Evolutionary conservation across 805 yeast genomes (phyloP).

Genomic region (Dipodascus geniculatus): DNA sequence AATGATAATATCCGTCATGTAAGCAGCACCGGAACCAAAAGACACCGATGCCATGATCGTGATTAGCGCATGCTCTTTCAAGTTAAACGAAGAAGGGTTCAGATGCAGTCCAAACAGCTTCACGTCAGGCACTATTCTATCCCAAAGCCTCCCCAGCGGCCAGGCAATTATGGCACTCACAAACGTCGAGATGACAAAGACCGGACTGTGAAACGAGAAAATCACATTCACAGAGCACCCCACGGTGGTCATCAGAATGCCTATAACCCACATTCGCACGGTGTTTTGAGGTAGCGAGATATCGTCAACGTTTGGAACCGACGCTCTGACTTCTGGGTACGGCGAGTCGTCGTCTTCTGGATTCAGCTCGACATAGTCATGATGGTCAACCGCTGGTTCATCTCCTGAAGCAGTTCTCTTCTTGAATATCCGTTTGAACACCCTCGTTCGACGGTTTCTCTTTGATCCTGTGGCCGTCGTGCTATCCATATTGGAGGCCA

Average conservation of each 20-base stretch:
- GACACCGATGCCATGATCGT: conserved; percentile 41
- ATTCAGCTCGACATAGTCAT: not conserved
- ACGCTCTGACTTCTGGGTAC: conserved; percentile 55
- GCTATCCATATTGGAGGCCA: not conserved
- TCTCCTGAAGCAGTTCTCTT: not conserved
- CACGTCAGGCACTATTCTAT: conserved; percentile 25
- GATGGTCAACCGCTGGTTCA: not conserved
- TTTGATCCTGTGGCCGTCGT: not conserved
- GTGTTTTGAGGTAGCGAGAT: conserved; percentile 39
- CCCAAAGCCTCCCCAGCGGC: conserved; percentile 50
- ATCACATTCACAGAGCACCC: conserved; percentile 50
- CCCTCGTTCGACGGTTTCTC: not conserved
- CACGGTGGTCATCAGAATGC: conserved; percentile 39
- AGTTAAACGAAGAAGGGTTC: conserved; percentile 53
- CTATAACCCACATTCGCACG: conserved; percentile 43
- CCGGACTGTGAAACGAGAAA: conserved; percentile 48
- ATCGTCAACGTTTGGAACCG: conserved; percentile 49
- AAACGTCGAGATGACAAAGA: conserved; percentile 38
- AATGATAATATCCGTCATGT: conserved; percentile 44
- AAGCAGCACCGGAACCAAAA: conserved; percentile 35
- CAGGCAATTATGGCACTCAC: conserved; percentile 52
- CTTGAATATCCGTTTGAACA: not conserved
- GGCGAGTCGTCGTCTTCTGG: conserved; percentile 32
- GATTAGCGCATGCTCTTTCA: conserved; percentile 52
- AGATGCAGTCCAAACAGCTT: conserved; percentile 25